Base-by-base conservation (phyloP, 2,329 filamentous ascomycete species). In the Aspergillus flavus region DNA sequence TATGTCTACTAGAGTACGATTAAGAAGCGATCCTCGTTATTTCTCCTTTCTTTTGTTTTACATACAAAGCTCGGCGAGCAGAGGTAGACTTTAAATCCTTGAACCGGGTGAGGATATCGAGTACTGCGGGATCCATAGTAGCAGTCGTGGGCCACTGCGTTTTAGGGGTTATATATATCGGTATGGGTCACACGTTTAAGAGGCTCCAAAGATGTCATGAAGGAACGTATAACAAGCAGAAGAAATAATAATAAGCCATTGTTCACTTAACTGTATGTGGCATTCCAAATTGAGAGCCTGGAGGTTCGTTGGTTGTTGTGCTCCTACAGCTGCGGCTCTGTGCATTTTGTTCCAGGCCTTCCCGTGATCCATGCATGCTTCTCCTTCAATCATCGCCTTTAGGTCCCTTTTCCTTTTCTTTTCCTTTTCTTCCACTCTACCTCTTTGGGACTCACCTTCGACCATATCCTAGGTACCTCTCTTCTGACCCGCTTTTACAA, bases 341-440 rank as follows among this genome's bases (percentile, higher is more conserved):
- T 59, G 59, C 55, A 56, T n/a, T 41, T 41, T 56, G 56, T 52
- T 63, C 56, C 57, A 57, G 58, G 56, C 48, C 59, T 39, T 30
- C 46, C 41, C 61, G 36, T 53, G 41, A 54, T 66, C 53, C 66
- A 64, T 67, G 64, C 63, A 64, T 64, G 64, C 56, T 63, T 50
- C 52, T 56, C 50, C 61, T 48, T 52, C 45, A 48, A 26, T 60
- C 45, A 54, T 58, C 45, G 36, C 32, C 23, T 58, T 41, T 57
- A 48, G 46, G 52, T 60, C 46, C 21, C 54, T 48, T 41, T 53
- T 48, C 45, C 23, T 57, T 55, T 56, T 46, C 54, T 26, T 55
- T 56, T 57, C 32, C 41, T 56, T 62, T 63, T 59, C 50, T 45
- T 36, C 61, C 55, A 54, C 34, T 21, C 57, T 46, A 43, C 32